A percentile compares a stretch with the other conserved stretches of the same genome.
These are phyloP conservation scores for Didymella keratinophila DNA, from an alignment of 2,329 filamentous ascomycete genomes.

Conservation along the genomic window DNA sequence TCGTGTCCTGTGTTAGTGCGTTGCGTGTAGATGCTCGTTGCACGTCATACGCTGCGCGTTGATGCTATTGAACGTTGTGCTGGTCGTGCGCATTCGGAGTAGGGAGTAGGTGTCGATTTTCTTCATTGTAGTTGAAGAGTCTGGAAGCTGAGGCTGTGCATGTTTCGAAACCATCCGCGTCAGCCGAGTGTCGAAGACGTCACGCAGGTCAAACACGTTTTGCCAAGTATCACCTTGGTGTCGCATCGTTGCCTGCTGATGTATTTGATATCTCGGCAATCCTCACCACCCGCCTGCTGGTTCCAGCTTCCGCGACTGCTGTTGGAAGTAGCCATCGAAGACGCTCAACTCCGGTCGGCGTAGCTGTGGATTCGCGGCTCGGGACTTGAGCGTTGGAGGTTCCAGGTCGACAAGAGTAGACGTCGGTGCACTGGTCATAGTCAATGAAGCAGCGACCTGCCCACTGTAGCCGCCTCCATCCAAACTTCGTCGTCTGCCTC, in stretches of 20 bases:
- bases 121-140: too few relatives aligned
- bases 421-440: slow-evolving; percentile 21
- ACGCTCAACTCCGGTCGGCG: slow-evolving; percentile 45
- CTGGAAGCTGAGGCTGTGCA: too few relatives aligned
- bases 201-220: not conserved
- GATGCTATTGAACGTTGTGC: too few relatives aligned
- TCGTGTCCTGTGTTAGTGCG: too few relatives aligned
- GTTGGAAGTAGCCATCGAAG: slow-evolving; percentile 49
- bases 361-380: slow-evolving; percentile 3
- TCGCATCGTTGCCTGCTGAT: not conserved
- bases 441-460: slow-evolving; percentile 34
- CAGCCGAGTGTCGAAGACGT: not conserved
- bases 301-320: slow-evolving; percentile 38
- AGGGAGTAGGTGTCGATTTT: too few relatives aligned
- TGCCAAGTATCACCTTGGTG: slow-evolving; percentile 1
- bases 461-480: slow-evolving; percentile 47
- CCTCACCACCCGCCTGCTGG: slow-evolving; percentile 34
- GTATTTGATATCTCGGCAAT: not conserved
- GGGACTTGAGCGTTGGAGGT: slow-evolving; percentile 4
- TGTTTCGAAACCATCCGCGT: too few relatives aligned
- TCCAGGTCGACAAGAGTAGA: slow-evolving; percentile 29
- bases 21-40: too few relatives aligned
- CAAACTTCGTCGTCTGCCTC: slow-evolving; percentile 44
- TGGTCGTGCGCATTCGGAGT: too few relatives aligned
- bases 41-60: too few relatives aligned